Conservation (phyloP, 345 rosid species). For the Moricandia moricandioides region DNA sequence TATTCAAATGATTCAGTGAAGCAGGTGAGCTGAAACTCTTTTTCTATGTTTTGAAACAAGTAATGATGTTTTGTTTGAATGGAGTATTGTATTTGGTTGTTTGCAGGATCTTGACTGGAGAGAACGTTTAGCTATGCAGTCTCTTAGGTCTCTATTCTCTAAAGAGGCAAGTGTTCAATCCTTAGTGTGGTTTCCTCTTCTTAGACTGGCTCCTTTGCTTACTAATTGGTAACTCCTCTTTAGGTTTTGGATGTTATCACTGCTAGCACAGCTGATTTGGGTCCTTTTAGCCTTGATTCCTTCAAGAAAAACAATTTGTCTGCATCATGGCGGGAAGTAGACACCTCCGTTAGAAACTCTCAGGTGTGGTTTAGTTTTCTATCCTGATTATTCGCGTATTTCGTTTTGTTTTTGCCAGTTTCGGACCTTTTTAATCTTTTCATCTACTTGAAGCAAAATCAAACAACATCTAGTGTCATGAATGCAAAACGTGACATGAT, state of each 20-base stretch:
- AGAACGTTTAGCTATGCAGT: conserved; percentile 67
- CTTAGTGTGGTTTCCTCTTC: neutral
- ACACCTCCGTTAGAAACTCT: conserved; percentile 37
- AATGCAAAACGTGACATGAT: conserved; percentile 42
- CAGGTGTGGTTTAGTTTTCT: conserved; percentile 45
- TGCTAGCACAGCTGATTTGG: conserved; percentile 72
- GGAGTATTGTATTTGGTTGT: conserved; percentile 6
- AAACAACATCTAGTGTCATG: conserved; percentile 39
- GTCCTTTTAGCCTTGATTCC: conserved; percentile 78
- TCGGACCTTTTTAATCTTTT: conserved; percentile 34
- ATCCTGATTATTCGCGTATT: neutral
- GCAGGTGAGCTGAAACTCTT: conserved; percentile 43
- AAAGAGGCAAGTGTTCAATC: conserved; percentile 63
- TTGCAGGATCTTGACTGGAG: conserved; percentile 83
- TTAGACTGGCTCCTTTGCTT: neutral
- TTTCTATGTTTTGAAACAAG: neutral
- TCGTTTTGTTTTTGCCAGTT: no score
- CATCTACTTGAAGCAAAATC: conserved; percentile 41
- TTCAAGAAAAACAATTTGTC: conserved; percentile 71
- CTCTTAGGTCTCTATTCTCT: conserved; percentile 61
- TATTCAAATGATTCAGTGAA: conserved; percentile 45
- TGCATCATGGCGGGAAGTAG: conserved; percentile 67
- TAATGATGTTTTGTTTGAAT: conserved; percentile 13
- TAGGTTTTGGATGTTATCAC: conserved; percentile 73
- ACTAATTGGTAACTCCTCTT: neutral